phyloP scores from a whole-genome alignment of 2,329 filamentous ascomycete species.

The Hirsutella thompsonii region DNA sequence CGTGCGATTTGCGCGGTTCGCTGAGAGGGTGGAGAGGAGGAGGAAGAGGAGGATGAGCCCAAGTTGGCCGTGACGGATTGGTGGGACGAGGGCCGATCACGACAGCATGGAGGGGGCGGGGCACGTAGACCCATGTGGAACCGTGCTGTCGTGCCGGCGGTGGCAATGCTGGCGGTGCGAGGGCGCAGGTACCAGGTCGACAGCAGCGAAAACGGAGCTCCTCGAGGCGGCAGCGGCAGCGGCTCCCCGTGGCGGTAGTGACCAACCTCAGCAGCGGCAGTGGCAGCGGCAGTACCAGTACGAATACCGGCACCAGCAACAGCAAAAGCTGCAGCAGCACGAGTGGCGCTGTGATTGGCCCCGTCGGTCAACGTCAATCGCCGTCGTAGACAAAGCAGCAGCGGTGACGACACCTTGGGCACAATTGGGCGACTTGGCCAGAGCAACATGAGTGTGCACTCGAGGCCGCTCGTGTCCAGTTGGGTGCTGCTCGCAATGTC shows the following conservation, averaged over 20 bases:
- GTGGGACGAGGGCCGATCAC: constrained; percentile 7
- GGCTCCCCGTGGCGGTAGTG: too few relatives aligned
- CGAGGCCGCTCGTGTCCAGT: too few relatives aligned
- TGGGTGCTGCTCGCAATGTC: too few relatives aligned
- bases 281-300: too few relatives aligned
- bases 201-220: not conserved
- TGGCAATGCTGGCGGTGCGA: not conserved
- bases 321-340: too few relatives aligned
- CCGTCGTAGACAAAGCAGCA: constrained; percentile 6
- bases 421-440: not conserved
- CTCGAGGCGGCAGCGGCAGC: too few relatives aligned
- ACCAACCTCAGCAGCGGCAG: too few relatives aligned
- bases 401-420: constrained; percentile 1
- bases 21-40: constrained; percentile 22
- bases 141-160: constrained; percentile 1
- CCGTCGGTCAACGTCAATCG: not conserved
- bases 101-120: constrained; percentile 24
- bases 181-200: not conserved
- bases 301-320: too few relatives aligned
- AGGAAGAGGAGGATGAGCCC: constrained; percentile 12
- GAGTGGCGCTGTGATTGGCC: constrained; percentile 6
- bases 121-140: constrained; percentile 15
- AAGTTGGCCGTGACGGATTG: constrained; percentile 8
- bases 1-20: constrained; percentile 42
- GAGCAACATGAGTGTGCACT: constrained; percentile 1